phyloP scores from a whole-genome alignment of 176 grass and related monocot genomes.

The Phragmites australis region DNA sequence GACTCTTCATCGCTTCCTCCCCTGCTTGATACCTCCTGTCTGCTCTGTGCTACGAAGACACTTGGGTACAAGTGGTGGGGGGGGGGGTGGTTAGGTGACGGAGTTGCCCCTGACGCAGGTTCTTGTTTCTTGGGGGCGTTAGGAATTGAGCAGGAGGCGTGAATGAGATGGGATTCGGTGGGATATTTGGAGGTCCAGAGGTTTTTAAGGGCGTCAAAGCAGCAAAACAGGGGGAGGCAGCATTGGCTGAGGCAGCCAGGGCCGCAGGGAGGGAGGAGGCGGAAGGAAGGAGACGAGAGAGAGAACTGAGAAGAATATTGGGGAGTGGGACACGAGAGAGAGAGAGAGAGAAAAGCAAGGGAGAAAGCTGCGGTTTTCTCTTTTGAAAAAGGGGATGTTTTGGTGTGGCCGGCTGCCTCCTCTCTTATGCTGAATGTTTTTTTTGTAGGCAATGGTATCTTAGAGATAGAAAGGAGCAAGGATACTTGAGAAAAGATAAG shows the following conservation, averaged over 20 bases:
- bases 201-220: slow-evolving; percentile 43
- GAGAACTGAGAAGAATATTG: slow-evolving; percentile 38
- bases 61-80: background rate
- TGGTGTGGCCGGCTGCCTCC: background rate
- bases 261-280: background rate
- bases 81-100: slow-evolving; percentile 26
- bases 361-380: slow-evolving; percentile 34
- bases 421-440: background rate
- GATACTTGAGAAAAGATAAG: background rate
- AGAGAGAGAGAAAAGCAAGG: background rate
- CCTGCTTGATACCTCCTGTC: background rate
- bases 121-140: slow-evolving; percentile 19
- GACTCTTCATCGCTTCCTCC: slow-evolving; percentile 47
- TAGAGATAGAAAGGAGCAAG: background rate
- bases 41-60: background rate
- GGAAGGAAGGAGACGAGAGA: slow-evolving; percentile 37
- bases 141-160: slow-evolving; percentile 16
- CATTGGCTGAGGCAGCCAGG: slow-evolving; percentile 32
- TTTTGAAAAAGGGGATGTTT: slow-evolving; percentile 24
- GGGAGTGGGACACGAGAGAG: slow-evolving; percentile 16
- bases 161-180: slow-evolving; percentile 22
- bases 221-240: slow-evolving; percentile 39
- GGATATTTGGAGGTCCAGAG: slow-evolving; percentile 19
- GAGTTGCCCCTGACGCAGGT: background rate
- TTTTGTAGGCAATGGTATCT: background rate